Conservation (phyloP, 495 filamentous ascomycete genomes). For the Talaromyces wortmannii region DNA sequence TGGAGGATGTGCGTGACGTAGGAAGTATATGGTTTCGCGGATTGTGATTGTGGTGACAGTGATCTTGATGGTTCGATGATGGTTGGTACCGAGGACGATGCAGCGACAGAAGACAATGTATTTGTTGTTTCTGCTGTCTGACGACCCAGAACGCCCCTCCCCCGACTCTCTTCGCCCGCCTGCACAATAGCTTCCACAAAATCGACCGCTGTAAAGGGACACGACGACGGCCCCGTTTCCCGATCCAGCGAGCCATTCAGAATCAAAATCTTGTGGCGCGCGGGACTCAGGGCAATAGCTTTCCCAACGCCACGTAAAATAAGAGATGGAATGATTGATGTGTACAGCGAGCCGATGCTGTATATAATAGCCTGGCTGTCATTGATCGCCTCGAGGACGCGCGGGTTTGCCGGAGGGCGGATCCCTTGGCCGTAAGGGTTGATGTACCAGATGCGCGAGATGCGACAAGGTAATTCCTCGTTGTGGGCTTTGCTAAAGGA, state of each 20-base stretch:
- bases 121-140: neutral
- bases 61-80: slow-evolving; percentile 4
- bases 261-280: slow-evolving; percentile 73
- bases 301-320: slow-evolving; percentile 39
- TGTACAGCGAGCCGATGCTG: slow-evolving; percentile 86
- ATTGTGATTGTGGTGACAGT: neutral
- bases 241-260: slow-evolving; percentile 78
- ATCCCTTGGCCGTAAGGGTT: slow-evolving; percentile 95
- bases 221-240: slow-evolving; percentile 63
- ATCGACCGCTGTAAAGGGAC: slow-evolving; percentile 62
- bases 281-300: slow-evolving; percentile 28
- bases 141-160: slow-evolving; percentile 7
- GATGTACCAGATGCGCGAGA: slow-evolving; percentile 90
- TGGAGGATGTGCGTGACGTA: slow-evolving; percentile 87
- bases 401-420: slow-evolving; percentile 68
- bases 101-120: neutral
- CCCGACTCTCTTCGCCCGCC: slow-evolving; percentile 47
- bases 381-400: slow-evolving; percentile 60
- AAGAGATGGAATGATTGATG: slow-evolving; percentile 63
- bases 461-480: slow-evolving; percentile 66
- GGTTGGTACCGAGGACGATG: slow-evolving; percentile 6
- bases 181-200: slow-evolving; percentile 73
- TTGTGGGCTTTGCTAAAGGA: slow-evolving; percentile 67
- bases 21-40: slow-evolving; percentile 25
- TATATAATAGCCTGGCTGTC: slow-evolving; percentile 67